Evolutionary conservation across 2,329 filamentous ascomycete genomes (phyloP).

Genomic region (Cadophora luteo-olivacea): DNA sequence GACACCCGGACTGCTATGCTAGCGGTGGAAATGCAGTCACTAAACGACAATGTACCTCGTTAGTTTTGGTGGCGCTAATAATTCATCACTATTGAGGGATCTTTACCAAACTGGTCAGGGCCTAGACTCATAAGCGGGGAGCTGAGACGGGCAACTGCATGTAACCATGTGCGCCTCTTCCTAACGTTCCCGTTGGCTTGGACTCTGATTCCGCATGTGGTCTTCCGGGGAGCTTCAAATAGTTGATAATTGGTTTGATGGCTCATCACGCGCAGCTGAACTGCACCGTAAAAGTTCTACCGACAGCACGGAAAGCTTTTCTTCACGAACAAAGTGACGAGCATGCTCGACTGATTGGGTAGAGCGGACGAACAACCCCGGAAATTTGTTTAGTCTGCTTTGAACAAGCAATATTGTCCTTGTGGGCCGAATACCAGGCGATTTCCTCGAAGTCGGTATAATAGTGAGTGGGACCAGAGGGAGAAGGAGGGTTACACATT

Average conservation of each 20-base stretch:
- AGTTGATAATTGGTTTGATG: constrained; percentile 9
- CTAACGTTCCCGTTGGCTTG: neutral
- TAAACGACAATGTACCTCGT: neutral
- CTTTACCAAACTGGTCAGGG: neutral
- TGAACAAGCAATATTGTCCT: neutral
- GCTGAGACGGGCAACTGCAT: neutral
- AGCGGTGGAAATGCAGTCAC: neutral
- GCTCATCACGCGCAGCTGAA: neutral
- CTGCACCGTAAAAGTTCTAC: neutral
- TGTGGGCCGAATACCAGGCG: neutral
- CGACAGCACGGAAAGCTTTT: neutral
- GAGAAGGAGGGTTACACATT: neutral
- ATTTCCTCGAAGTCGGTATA: neutral
- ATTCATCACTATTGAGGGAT: neutral
- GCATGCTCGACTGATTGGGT: neutral
- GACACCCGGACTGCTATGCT: neutral
- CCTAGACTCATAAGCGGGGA: constrained; percentile 4
- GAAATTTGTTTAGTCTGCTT: neutral
- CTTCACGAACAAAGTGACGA: neutral
- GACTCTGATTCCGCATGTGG: constrained; percentile 8
- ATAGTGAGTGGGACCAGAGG: neutral
- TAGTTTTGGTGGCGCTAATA: neutral
- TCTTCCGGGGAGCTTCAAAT: neutral
- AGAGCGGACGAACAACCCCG: neutral
- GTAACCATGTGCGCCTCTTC: neutral